Percentiles rank a stretch among this genome's conserved stretches.
These are phyloP conservation scores for Mucor sp. DNA, from an alignment of 371 early-diverging fungal species.

Conservation along the genomic window DNA sequence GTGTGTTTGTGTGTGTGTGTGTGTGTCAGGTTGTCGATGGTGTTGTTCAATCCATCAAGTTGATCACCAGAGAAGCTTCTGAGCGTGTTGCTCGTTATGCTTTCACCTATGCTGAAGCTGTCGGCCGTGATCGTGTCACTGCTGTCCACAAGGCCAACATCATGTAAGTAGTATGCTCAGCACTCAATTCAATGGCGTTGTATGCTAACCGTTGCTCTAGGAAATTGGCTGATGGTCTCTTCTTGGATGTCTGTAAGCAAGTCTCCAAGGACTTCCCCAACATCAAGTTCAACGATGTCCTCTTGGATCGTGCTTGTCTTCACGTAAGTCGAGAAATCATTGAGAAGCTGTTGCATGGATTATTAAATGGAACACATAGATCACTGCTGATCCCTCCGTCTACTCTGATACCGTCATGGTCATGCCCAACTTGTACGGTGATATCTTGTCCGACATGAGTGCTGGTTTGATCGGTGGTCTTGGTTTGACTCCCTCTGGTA, in stretches of 20 bases:
- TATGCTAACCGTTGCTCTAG: conserved; percentile 30
- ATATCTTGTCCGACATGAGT: conserved; percentile 96
- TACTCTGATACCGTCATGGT: conserved; percentile 96
- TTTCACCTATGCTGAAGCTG: conserved; percentile 89
- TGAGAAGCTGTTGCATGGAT: not conserved
- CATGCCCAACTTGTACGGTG: conserved; percentile 99
- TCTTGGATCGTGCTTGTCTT: conserved; percentile 94
- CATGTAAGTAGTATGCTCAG: conserved; percentile 33
- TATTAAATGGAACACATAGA: conserved; percentile 47
- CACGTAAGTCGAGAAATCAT: conserved; percentile 41
- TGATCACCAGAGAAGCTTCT: conserved; percentile 95
- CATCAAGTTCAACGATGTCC: conserved; percentile 88
- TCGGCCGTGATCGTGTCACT: conserved; percentile 92
- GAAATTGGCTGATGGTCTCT: conserved; percentile 96
- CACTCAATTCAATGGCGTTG: not conserved
- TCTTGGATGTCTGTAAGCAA: conserved; percentile 91
- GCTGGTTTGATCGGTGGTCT: conserved; percentile 99
- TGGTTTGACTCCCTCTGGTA: conserved; percentile 97
- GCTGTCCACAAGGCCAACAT: conserved; percentile 93
- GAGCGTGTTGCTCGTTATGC: conserved; percentile 94
- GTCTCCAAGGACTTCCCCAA: conserved; percentile 92
- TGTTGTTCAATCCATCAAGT: conserved; percentile 98
- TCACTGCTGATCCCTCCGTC: conserved; percentile 91
- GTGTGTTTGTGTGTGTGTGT: too few relatives aligned
- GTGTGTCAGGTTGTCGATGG: conserved; percentile 76